Base-by-base conservation (phyloP, 2,329 filamentous ascomycete species). In the Monosporascus sp. region DNA sequence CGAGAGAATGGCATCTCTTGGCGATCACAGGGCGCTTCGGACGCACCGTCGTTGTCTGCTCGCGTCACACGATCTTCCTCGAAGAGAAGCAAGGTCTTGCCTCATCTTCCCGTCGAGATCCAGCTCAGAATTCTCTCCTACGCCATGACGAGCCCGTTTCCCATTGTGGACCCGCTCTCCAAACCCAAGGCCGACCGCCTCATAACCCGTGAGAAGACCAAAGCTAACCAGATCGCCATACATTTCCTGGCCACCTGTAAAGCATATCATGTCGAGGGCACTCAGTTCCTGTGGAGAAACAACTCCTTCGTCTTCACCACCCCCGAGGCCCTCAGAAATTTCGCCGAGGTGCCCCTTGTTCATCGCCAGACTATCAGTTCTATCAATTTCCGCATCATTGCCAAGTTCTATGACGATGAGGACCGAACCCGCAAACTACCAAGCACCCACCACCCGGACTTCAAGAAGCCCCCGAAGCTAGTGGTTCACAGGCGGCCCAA, bases 271-370 rank as follows among this genome's bases (percentile, higher is more conserved):
- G 58, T 66, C 3, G 80, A 84, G 60, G 80, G 79, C 37, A 74
- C 67, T 15, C 73, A 70, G 18, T 70, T 75, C 48, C 57, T 84
- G 11, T 81, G 80, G 77, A 67, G 71, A 24, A 76, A 72, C 49
- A 84, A 84, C 61, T 66, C 67, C 0, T 83, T 83, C 58, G 65
- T 74, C 24, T 84, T 84, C 65, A 84, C 80, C 0, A 76, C 71
- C n/a, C 74, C 74, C 26, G 70, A 75, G 38, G 71, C 78, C 3
- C 65, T 84, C 5, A 72, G 72, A 40, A 72, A 74, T 48, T 81
- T 84, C 58, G 67, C 71, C 48, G 75, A 78, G 31, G 65, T 82
- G 37, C 67, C 71, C 45, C 53, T 71, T 11, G 53, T 65, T 5
- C 73, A 73, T 52, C 77, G 80, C 17, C 64, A 71, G 35, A 64